phyloP scores from a whole-genome alignment of 176 grass and related monocot genomes.

The Luzula sylvatica region DNA sequence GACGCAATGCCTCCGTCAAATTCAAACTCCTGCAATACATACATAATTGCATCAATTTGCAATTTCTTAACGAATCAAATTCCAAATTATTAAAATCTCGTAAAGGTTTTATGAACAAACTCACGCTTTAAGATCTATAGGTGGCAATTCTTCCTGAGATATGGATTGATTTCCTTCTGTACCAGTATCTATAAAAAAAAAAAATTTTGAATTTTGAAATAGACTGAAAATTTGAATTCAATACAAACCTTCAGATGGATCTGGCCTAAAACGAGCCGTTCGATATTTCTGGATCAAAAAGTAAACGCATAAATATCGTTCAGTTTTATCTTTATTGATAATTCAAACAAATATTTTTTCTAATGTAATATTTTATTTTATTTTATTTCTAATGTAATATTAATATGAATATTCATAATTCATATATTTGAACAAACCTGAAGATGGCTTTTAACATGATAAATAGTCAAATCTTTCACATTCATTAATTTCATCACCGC shows the following conservation, averaged over 20 bases:
- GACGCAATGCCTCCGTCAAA: conserved; percentile 80
- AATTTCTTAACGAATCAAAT: conserved; percentile 4
- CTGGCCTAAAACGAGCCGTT: conserved; percentile 90
- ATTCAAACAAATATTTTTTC: too few relatives aligned
- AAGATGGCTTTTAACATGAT: conserved; percentile 99
- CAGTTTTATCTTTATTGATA: not conserved
- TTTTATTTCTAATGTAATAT: too few relatives aligned
- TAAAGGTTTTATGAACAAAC: conserved; percentile 5
- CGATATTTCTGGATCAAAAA: conserved; percentile 86
- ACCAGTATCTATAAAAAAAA: conserved; percentile 29
- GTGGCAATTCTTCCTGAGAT: conserved; percentile 52
- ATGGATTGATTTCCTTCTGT: conserved; percentile 41
- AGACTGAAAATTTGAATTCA: not conserved
- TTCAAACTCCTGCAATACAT: conserved; percentile 52
- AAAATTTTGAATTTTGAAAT: not conserved
- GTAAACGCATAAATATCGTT: not conserved
- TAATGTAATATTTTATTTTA: too few relatives aligned
- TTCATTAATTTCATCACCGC: conserved; percentile 99
- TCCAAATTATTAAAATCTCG: not conserved
- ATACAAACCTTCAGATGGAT: conserved; percentile 64
- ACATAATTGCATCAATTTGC: conserved; percentile 17
- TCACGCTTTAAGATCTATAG: conserved; percentile 79
- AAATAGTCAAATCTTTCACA: conserved; percentile 94
- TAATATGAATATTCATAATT: too few relatives aligned
- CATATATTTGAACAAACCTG: conserved; percentile 40